Conservation (phyloP, 805 yeast species). For the Tetrapisispora iriomotensis region DNA sequence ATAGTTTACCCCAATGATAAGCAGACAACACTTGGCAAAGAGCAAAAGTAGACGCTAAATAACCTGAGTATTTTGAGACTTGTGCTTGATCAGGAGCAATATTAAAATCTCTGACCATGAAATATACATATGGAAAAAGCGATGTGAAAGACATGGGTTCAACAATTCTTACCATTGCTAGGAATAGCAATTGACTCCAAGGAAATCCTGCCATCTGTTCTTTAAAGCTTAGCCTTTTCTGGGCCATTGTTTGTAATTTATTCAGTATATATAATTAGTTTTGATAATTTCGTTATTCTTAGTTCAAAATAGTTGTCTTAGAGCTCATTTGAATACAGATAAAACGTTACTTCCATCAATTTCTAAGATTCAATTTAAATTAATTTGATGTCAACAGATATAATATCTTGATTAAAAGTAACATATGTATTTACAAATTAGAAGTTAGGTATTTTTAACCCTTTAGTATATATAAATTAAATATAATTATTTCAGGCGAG, state of each 20-base stretch:
- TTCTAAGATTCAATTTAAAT: too few relatives aligned
- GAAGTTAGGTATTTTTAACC: too few relatives aligned
- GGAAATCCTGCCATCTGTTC: constrained; percentile 52
- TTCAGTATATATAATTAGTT: too few relatives aligned
- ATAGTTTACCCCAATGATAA: constrained; percentile 49
- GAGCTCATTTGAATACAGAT: too few relatives aligned
- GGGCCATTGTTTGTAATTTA: constrained; percentile 4
- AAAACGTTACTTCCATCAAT: too few relatives aligned
- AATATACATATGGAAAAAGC: constrained; percentile 52
- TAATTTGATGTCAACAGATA: too few relatives aligned
- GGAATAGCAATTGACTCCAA: constrained; percentile 35
- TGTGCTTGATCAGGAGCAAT: constrained; percentile 42
- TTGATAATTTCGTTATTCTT: too few relatives aligned
- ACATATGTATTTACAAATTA: too few relatives aligned
- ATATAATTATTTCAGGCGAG: too few relatives aligned
- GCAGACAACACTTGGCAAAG: constrained; percentile 49
- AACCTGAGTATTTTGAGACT: constrained; percentile 52
- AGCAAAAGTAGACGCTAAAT: constrained; percentile 53
- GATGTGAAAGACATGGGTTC: constrained; percentile 60
- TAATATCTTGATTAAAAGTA: too few relatives aligned
- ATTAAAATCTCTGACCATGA: constrained; percentile 51
- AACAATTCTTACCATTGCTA: constrained; percentile 41
- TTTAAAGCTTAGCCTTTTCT: constrained; percentile 27
- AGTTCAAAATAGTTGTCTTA: too few relatives aligned
- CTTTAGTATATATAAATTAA: too few relatives aligned